Evolutionary conservation across 2,329 filamentous ascomycete genomes (phyloP), one percentile per base, ranked within the genome.

Genomic region (Colletotrichum sp.): DNA sequence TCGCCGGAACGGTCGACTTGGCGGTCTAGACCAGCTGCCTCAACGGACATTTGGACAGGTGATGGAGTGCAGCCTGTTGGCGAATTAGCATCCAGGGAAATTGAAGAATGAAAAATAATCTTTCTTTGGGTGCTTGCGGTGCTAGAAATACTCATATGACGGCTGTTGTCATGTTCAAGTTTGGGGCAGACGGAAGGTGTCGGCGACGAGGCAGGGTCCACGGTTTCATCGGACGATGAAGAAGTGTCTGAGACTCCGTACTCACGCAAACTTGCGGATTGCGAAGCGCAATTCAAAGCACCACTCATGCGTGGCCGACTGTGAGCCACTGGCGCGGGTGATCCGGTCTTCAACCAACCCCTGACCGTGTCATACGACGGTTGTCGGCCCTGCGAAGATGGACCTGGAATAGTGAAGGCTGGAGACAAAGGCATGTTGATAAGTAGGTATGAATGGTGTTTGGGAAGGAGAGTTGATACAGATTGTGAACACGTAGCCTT

Each of bases 401-500:
- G 9, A 3, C 1, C 9, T 2, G 39, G 16, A 2, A 44, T 2
- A 44, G 39, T 44, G 16, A 11, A n/a, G 39, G 39, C 9, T 2
- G 39, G 2, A 44, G 39, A 44, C 39, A 44, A 44, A 44, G 39
- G 9, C 39, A 44, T 44, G 19, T 44, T n/a, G 8, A 0, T 19
- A n/a, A 3, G 19, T n/a, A 6, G 8, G 19, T 11, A 5, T 3
- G 5, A 11, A 1, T 44, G 4, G 16, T 44, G 8, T n/a, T 1
- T 44, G 0, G 5, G 8, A 9, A 3, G 5, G 16, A n/a, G 16
- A 19, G 39, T 3, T n/a, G 39, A 44, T 44, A n/a, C 19, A n/a
- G 5, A 1, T 3, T 44, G 2, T 44, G 0, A n/a, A n/a, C 19
- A 44, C 5, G 1, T 0, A 3, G 1, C 9, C 8, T 44, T 44